Conservation (phyloP, 371 early-diverging fungal genomes). For the Scutellospora calospora region DNA sequence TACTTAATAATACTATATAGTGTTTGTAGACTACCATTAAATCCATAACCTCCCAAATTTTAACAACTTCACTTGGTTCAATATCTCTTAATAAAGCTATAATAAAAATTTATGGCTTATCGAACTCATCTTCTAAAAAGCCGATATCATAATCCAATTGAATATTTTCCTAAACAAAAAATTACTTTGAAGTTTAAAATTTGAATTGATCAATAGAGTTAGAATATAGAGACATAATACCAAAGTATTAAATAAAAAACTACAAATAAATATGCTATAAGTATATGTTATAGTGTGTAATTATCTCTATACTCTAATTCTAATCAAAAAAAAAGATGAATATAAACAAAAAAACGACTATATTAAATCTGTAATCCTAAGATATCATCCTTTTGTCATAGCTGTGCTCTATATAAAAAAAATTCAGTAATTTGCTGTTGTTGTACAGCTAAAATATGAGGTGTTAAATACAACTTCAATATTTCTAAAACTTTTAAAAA, state of each 20-base stretch:
- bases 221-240: too few relatives aligned
- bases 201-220: too few relatives aligned
- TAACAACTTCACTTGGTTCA: neutral
- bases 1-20: neutral
- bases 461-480: neutral
- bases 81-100: neutral
- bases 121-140: neutral
- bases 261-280: too few relatives aligned
- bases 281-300: too few relatives aligned
- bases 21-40: neutral
- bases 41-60: neutral
- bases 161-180: too few relatives aligned
- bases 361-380: too few relatives aligned
- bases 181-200: too few relatives aligned
- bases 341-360: too few relatives aligned
- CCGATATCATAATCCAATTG: neutral
- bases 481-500: neutral
- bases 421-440: neutral
- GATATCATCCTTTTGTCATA: neutral
- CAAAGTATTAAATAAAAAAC: too few relatives aligned
- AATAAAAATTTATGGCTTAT: neutral
- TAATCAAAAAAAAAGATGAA: too few relatives aligned
- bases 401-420: neutral
- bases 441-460: neutral
- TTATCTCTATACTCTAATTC: too few relatives aligned